Conservation (phyloP, 2,329 filamentous ascomycete genomes). For the Pseudogymnoascus sp. region DNA sequence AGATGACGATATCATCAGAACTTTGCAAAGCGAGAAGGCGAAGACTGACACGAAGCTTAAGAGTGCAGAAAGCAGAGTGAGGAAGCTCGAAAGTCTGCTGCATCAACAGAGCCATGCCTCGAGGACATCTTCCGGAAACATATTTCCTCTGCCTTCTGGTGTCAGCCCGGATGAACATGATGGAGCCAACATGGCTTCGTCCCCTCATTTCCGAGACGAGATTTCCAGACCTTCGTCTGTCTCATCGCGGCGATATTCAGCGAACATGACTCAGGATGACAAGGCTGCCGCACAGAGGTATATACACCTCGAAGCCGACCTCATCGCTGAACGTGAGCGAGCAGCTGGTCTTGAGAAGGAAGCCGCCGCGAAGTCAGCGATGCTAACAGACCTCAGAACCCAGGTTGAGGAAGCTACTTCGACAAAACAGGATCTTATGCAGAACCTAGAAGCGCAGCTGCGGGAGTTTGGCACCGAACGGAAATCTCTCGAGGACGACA, state of each 20-base stretch:
- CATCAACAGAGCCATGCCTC: slow-evolving; percentile 68
- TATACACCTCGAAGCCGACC: slow-evolving; percentile 67
- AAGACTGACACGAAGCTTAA: slow-evolving; percentile 67
- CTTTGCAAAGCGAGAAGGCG: slow-evolving; percentile 74
- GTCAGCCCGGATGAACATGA: slow-evolving; percentile 44
- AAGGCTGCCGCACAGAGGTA: slow-evolving; percentile 56
- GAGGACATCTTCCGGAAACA: slow-evolving; percentile 44
- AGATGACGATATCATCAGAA: slow-evolving; percentile 74
- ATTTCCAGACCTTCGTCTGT: slow-evolving; percentile 52
- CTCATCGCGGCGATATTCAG: slow-evolving; percentile 54
- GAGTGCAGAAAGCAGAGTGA: slow-evolving; percentile 82
- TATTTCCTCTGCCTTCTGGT: slow-evolving; percentile 44
- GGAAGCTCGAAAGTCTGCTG: slow-evolving; percentile 83
- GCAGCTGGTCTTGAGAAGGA: slow-evolving; percentile 64
- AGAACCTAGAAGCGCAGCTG: slow-evolving; percentile 89
- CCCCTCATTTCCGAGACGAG: slow-evolving; percentile 31
- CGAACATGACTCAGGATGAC: slow-evolving; percentile 52
- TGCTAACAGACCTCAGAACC: slow-evolving; percentile 54
- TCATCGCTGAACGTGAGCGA: slow-evolving; percentile 65
- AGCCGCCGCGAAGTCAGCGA: slow-evolving; percentile 48
- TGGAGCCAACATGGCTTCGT: slow-evolving; percentile 28
- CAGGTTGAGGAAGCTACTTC: slow-evolving; percentile 81
- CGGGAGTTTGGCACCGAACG: slow-evolving; percentile 81
- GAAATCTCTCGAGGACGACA: slow-evolving; percentile 73
- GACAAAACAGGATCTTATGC: slow-evolving; percentile 87